These are phyloP conservation scores for Lumnitzera littorea DNA, from an alignment of 345 rosid species.

Conservation along the genomic window DNA sequence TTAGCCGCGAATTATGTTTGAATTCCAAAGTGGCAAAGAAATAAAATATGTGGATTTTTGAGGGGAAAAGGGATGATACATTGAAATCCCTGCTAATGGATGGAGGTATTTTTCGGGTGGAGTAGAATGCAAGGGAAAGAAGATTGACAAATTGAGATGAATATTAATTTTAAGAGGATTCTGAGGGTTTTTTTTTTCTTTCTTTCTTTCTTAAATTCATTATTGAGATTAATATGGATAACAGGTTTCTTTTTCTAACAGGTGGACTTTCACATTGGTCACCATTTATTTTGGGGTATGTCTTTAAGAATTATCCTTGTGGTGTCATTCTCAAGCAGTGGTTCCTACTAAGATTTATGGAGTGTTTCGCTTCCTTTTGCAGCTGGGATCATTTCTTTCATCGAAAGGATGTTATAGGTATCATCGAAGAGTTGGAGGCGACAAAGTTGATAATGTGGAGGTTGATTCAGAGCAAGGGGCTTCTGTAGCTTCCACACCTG, in stretches of 20 bases:
- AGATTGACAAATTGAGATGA: neutral
- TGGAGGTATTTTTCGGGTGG: too few relatives aligned
- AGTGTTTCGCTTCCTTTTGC: slow-evolving; percentile 4
- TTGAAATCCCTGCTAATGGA: too few relatives aligned
- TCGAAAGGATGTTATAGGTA: slow-evolving; percentile 63
- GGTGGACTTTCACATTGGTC: slow-evolving; percentile 84
- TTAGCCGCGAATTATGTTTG: neutral
- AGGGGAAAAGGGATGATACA: too few relatives aligned
- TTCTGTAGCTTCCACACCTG: slow-evolving; percentile 7
- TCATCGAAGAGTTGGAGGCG: slow-evolving; percentile 57
- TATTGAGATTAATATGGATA: neutral
- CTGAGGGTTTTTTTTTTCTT: too few relatives aligned
- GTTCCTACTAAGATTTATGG: too few relatives aligned
- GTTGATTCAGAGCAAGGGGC: slow-evolving; percentile 64
- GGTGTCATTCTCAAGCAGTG: too few relatives aligned
- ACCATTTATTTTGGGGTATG: slow-evolving; percentile 82
- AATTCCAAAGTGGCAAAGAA: too few relatives aligned
- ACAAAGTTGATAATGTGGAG: slow-evolving; percentile 58
- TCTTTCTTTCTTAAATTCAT: neutral
- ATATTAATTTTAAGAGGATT: neutral
- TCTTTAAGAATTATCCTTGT: neutral
- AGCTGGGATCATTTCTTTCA: slow-evolving; percentile 80
- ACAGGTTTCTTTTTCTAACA: slow-evolving; percentile 23
- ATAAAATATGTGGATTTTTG: too few relatives aligned
- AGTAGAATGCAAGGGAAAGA: too few relatives aligned